Evolutionary conservation across 176 grass and related monocot genomes (phyloP), one percentile per base, ranked within the genome.

Genomic region (Zea luxurians): DNA sequence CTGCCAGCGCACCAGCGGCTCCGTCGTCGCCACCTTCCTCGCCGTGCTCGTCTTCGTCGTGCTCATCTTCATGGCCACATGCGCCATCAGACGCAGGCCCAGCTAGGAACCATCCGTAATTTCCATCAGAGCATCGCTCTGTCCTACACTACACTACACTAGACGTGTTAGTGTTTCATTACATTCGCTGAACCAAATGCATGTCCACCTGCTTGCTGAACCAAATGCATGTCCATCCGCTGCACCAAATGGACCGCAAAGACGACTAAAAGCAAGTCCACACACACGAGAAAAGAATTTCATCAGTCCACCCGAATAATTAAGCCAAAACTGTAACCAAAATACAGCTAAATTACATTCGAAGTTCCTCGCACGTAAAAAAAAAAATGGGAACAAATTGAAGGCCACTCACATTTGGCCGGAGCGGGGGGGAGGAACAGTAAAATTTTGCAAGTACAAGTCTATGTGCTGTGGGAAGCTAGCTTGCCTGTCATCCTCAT

Each of bases 1-100:
- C 85, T 98, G 96, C 84, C 45, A 90, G 74, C 96, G 92, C 38
- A 98, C 88, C 49, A 94, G 92, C 71, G 89, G 96, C 16, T 78
- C 96, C 7, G 91, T 98, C 41, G 87, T 98, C 4, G 91, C 82
- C 44, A 80, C 91, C 9, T 98, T 98, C 89, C 74, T 98, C 11
- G 91, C 89, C 10, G 91, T 94, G 13, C 53, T 88, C 81, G 66
- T 98, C 83, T 76, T 98, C 71, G 36, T 90, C 54, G 36, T 88
- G 27, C 83, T 98, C 49, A 45, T 94, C n/a, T 11, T 94, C 68
- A 85, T 98, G 80, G 89, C 85, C 1, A 87, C 80, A 9, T 48
- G 83, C 42, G 64, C 86, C 20, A 46, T 92, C 41, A 74, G 91
- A 1, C 42, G 65, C 6, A 17, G 7, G 10, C 8, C 41, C 27